These are phyloP conservation scores for Phytopythium helicoides DNA, from an alignment of 352 stramenopile species.

Conservation along the genomic window DNA sequence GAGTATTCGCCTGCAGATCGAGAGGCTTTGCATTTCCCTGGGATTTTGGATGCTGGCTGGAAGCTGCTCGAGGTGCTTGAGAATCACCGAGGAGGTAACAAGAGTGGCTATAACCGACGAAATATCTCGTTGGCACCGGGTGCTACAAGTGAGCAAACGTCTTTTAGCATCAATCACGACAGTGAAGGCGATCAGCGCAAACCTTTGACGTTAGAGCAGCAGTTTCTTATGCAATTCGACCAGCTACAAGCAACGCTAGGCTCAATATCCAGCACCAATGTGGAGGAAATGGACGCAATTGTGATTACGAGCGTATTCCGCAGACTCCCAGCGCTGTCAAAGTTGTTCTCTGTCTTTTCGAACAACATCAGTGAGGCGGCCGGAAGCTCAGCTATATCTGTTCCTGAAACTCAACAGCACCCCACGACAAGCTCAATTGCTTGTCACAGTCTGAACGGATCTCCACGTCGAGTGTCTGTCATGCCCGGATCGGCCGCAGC, in stretches of 20 bases:
- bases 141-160: neutral
- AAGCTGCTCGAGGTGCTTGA: constrained; percentile 57
- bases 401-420: neutral
- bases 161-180: neutral
- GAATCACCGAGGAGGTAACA: constrained; percentile 10
- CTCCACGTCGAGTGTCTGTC: neutral
- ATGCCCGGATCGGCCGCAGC: neutral
- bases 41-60: constrained; percentile 42
- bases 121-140: constrained; percentile 7
- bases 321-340: constrained; percentile 38
- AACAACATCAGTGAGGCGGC: constrained; percentile 38
- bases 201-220: constrained; percentile 47
- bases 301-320: constrained; percentile 48
- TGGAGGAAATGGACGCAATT: constrained; percentile 53
- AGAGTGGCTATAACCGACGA: constrained; percentile 27
- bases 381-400: constrained; percentile 19
- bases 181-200: constrained; percentile 1
- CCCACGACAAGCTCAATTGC: too few relatives aligned
- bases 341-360: constrained; percentile 40
- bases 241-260: constrained; percentile 54
- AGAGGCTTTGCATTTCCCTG: neutral
- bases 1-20: constrained; percentile 20
- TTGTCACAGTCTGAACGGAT: neutral
- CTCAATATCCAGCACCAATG: constrained; percentile 27
- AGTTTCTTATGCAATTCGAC: constrained; percentile 64